phyloP scores from a whole-genome alignment of 306 rosid species.

The Vicia villosa region DNA sequence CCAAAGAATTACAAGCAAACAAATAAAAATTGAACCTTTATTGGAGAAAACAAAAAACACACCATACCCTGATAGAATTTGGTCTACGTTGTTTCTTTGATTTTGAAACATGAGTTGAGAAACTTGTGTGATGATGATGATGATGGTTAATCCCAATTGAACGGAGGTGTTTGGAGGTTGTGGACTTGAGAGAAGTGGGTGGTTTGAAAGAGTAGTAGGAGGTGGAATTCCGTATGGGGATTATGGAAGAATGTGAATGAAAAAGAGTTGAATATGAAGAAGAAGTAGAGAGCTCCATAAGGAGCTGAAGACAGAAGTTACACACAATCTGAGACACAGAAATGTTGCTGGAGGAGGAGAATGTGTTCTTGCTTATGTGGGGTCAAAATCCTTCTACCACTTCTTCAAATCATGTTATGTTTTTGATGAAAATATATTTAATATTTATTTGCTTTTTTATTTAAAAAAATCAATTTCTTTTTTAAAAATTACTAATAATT shows the following conservation, averaged over 20 bases:
- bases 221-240: conserved; percentile 38
- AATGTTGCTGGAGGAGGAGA: neutral
- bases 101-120: conserved; percentile 34
- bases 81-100: conserved; percentile 29
- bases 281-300: conserved; percentile 68
- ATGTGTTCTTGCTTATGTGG: neutral
- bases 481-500: no score
- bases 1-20: neutral
- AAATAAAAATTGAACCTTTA: conserved; percentile 17
- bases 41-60: conserved; percentile 30
- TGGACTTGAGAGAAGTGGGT: conserved; percentile 8
- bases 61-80: conserved; percentile 58
- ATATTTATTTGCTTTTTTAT: no score
- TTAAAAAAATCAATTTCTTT: no score
- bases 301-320: conserved; percentile 30
- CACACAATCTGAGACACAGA: conserved; percentile 22
- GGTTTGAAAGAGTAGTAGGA: conserved; percentile 19
- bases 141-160: conserved; percentile 37
- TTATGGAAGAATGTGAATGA: conserved; percentile 42
- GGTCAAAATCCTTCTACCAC: conserved; percentile 13
- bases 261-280: conserved; percentile 43
- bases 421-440: neutral
- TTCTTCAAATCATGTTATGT: neutral
- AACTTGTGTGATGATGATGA: neutral
- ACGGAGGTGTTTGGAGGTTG: conserved; percentile 20